Conservation (phyloP, 176 grass and related monocot genomes). For the Microstegium vimineum region DNA sequence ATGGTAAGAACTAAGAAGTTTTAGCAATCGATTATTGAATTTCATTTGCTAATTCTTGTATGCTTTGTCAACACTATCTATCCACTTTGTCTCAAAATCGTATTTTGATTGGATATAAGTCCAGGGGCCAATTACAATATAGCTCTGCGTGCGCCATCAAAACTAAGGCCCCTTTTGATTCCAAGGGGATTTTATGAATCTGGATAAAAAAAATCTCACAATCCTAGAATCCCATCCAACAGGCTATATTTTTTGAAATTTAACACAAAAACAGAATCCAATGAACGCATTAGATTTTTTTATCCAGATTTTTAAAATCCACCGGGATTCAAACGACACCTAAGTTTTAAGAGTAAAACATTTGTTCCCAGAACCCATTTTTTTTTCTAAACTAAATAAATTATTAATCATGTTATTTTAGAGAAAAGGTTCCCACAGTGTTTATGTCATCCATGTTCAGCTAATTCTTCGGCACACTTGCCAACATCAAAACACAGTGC, state of each 20-base stretch:
- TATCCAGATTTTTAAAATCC: not conserved
- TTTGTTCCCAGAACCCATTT: not conserved
- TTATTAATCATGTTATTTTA: not conserved
- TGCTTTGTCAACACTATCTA: not conserved
- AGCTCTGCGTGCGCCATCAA: not conserved
- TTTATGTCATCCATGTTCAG: not conserved
- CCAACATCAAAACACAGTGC: not conserved
- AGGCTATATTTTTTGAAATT: too few species aligned
- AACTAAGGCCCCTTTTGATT: not conserved
- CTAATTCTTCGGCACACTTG: not conserved
- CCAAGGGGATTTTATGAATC: not conserved
- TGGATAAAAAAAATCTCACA: not conserved
- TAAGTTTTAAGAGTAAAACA: not conserved
- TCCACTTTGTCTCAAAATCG: not conserved
- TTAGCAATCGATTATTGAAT: constrained; percentile 1
- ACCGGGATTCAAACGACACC: not conserved
- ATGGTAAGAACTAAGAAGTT: constrained; percentile 68
- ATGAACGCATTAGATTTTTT: not conserved
- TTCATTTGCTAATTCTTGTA: not conserved
- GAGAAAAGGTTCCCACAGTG: not conserved
- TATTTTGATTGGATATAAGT: not conserved
- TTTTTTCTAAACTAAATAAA: not conserved
- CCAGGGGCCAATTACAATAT: not conserved
- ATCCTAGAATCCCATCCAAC: not conserved
- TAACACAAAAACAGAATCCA: not conserved